Percentiles rank a stretch among this genome's conserved stretches.
These are phyloP conservation scores for Psilocybe azurescens DNA, from an alignment of 768 basidiomycete species.

Conservation along the genomic window DNA sequence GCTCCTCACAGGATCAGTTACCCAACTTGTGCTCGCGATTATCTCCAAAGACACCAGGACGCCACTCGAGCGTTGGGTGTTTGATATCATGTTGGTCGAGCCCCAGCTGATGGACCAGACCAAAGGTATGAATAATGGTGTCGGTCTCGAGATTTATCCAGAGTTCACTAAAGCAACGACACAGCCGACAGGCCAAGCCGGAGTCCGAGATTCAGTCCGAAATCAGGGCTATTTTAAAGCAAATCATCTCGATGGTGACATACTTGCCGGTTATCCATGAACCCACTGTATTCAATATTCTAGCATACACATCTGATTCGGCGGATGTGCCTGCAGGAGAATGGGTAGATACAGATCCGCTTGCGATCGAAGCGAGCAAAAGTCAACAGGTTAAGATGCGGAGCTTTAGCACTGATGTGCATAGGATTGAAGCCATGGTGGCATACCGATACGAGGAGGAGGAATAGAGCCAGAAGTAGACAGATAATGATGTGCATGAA, in stretches of 20 bases:
- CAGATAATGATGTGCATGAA: conserved; percentile 16
- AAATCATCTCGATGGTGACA: conserved; percentile 96
- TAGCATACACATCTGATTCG: conserved; percentile 93
- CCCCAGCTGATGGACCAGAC: conserved; percentile 55
- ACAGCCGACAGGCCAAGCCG: conserved; percentile 65
- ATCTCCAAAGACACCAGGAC: conserved; percentile 93
- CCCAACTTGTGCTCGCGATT: conserved; percentile 93
- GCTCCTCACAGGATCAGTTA: conserved; percentile 91
- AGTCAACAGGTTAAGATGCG: conserved; percentile 94
- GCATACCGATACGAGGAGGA: conserved; percentile 93
- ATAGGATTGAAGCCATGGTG: conserved; percentile 97
- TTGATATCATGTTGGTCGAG: conserved; percentile 89
- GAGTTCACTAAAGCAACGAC: conserved; percentile 5
- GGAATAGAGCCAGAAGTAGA: conserved; percentile 16
- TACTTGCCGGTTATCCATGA: conserved; percentile 96
- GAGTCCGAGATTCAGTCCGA: conserved; percentile 95
- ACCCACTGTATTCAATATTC: conserved; percentile 95
- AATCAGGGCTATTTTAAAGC: conserved; percentile 97
- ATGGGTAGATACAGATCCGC: conserved; percentile 95
- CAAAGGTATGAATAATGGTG: conserved; percentile 35
- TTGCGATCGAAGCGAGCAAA: conserved; percentile 92
- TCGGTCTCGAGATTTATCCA: conserved; percentile 7
- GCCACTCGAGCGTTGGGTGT: conserved; percentile 97
- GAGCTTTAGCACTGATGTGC: conserved; percentile 97
- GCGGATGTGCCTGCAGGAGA: conserved; percentile 91